Conservation (phyloP, 106 monocot genomes). For the Platanthera guangdongensis region DNA sequence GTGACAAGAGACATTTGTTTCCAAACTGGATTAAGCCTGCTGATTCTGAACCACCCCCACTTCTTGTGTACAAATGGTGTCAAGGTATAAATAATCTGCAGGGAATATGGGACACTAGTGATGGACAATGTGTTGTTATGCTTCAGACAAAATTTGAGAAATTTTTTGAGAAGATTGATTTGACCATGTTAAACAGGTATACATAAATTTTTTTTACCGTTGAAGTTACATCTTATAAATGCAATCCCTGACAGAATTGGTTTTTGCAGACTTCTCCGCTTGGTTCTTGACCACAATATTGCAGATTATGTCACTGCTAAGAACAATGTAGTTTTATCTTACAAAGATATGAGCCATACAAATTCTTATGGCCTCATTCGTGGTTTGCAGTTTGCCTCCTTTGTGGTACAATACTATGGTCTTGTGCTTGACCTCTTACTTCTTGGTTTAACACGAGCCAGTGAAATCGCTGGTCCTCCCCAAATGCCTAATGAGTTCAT, state of each 20-base stretch:
- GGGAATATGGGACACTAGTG: conserved; percentile 93
- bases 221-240: neutral
- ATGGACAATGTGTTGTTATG: conserved; percentile 99
- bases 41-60: conserved; percentile 98
- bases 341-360: conserved; percentile 99
- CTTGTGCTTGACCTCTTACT: conserved; percentile 95
- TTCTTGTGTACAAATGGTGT: conserved; percentile 99
- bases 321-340: conserved; percentile 96
- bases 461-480: conserved; percentile 98
- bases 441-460: conserved; percentile 96
- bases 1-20: conserved; percentile 95
- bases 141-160: conserved; percentile 99
- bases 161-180: conserved; percentile 98
- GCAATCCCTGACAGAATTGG: neutral
- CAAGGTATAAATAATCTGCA: conserved; percentile 98
- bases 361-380: conserved; percentile 99
- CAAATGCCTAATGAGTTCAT: conserved; percentile 99
- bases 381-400: conserved; percentile 98
- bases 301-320: conserved; percentile 99
- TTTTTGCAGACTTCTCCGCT: conserved; percentile 69
- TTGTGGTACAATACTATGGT: conserved; percentile 99
- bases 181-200: conserved; percentile 95
- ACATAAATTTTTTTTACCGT: neutral
- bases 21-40: conserved; percentile 99
- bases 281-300: conserved; percentile 98